Evolutionary conservation across 306 rosid species (phyloP), one percentile per base, ranked within the genome.

Genomic region (Vigna hirtella): DNA sequence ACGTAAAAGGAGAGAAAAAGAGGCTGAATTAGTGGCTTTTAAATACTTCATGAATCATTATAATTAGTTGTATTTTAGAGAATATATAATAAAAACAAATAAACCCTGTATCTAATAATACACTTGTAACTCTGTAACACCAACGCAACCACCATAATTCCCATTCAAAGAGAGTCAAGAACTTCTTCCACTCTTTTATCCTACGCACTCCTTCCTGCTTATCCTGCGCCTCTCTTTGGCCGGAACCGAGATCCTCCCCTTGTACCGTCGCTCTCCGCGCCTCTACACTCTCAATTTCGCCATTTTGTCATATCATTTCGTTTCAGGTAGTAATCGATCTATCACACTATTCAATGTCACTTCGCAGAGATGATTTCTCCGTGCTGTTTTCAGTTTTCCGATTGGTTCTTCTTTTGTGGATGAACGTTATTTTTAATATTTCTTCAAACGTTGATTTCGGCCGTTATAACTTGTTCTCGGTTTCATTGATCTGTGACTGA

Each of bases 201-300:
- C 85, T 86, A 34, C 90, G 92, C 92, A 79, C 86, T 64, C 66
- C 56, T 48, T 58, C 15, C 88, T 58, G 67, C 85, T 55, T 86
- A 83, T 77, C 85, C 82, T 85, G 76, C 91, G 80, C 92, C 34
- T 70, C 75, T 70, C 72, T 57, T 67, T 79, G 69, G 28, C 79
- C 87, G 53, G 38, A 24, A 66, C 82, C 56, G 70, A 79, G 90
- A 83, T 81, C 89, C 80, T 85, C 70, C 57, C 51, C 70, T 10
- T 28, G 14, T 51, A 16, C 18, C 15, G 26, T 77, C 70, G 9
- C 52, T 53, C 30, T 38, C 55, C 63, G 11, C 42, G 61, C 30
- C 73, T 47, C 73, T 47, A 13, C 40, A 56, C 66, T 58, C 63
- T 70, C 74, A 17, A n/a, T 62, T 77, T 40, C 24, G 2, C 38